Conservation (phyloP, 306 rosid species). For the Cyclanthera cordifolia region DNA sequence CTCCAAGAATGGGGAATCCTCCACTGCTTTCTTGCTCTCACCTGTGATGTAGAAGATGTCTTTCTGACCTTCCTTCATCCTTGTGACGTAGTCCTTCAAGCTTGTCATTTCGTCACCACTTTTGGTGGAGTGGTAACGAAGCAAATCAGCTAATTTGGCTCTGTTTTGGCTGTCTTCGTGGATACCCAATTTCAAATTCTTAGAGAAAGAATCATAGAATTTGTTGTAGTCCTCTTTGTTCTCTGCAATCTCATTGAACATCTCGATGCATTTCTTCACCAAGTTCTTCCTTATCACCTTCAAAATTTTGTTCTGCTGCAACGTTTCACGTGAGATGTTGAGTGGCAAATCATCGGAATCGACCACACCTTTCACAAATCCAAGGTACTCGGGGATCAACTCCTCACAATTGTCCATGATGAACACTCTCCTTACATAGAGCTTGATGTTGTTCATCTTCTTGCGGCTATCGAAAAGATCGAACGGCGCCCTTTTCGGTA, state of each 20-base stretch:
- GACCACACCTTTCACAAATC: constrained; percentile 60
- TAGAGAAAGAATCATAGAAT: constrained; percentile 55
- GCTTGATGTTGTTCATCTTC: constrained; percentile 65
- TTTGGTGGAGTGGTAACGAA: constrained; percentile 51
- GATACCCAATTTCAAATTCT: constrained; percentile 56
- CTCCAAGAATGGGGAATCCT: constrained; percentile 63
- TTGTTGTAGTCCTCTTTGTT: constrained; percentile 55
- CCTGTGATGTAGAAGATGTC: constrained; percentile 63
- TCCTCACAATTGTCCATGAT: constrained; percentile 69
- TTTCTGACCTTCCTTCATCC: constrained; percentile 67
- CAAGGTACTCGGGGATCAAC: constrained; percentile 61
- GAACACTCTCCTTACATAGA: constrained; percentile 59
- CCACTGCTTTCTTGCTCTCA: constrained; percentile 60
- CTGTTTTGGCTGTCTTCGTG: constrained; percentile 71
- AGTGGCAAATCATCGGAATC: constrained; percentile 68
- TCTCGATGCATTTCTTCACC: constrained; percentile 64
- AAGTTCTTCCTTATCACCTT: constrained; percentile 62
- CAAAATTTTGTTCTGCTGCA: constrained; percentile 59
- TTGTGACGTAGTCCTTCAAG: constrained; percentile 52
- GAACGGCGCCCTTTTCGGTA: constrained; percentile 59
- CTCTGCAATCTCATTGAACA: constrained; percentile 65
- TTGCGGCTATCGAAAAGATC: constrained; percentile 59
- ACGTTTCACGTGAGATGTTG: constrained; percentile 60
- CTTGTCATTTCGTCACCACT: constrained; percentile 65
- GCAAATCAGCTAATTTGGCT: constrained; percentile 47